These are phyloP conservation scores for Biscogniauxia sp. DNA, from an alignment of 2,329 filamentous ascomycete genomes.

Conservation along the genomic window DNA sequence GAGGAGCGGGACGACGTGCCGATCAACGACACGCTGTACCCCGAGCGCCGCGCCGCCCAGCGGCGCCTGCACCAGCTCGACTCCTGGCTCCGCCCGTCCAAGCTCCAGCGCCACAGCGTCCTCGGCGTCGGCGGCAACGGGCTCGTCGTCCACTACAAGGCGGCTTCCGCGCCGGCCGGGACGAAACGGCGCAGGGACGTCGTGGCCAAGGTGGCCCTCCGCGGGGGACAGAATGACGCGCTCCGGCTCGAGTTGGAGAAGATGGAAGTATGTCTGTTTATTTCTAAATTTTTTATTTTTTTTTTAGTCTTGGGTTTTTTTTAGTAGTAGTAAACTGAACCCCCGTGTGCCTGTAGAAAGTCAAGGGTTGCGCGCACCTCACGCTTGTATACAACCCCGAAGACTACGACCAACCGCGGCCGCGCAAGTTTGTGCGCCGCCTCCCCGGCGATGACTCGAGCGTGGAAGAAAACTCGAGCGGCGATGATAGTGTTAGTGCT, in stretches of 20 bases:
- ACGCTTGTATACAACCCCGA: not conserved
- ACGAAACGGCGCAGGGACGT: not conserved
- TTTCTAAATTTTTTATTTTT: no score
- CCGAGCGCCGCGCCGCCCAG: no score
- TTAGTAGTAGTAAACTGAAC: no score
- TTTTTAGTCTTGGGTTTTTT: no score
- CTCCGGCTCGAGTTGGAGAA: not conserved
- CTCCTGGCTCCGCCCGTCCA: no score
- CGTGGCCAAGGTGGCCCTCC: not conserved
- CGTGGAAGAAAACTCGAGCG: constrained; percentile 15
- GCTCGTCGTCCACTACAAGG: not conserved
- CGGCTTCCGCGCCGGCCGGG: no score
- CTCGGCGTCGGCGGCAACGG: not conserved
- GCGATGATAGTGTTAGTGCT: constrained; percentile 13
- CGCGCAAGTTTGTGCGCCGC: not conserved
- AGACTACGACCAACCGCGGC: not conserved
- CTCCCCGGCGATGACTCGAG: constrained; percentile 16
- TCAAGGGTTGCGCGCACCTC: not conserved
- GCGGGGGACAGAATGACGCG: not conserved
- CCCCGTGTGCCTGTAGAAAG: not conserved
- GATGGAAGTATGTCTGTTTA: not conserved
- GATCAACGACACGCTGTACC: no score
- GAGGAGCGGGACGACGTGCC: not conserved
- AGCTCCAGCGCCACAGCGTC: not conserved
- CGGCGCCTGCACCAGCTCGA: no score